phyloP scores from a whole-genome alignment of 257 asterid genomes.

The Buddleja alternifolia region DNA sequence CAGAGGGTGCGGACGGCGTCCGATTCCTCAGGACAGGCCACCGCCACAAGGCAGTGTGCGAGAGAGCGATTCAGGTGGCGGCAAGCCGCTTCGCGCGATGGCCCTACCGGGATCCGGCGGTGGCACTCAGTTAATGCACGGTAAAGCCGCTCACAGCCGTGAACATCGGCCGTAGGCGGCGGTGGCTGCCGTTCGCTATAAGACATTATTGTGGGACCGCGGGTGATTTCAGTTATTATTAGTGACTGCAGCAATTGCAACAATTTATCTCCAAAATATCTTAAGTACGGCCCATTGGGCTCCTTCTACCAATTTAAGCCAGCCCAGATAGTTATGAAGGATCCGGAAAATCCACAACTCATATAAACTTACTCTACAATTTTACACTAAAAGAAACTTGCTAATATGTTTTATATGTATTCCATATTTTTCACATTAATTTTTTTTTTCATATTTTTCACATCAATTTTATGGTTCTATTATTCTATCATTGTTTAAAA shows the following conservation, averaged over 20 bases:
- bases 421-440: too few relatives aligned
- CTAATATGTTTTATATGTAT: too few relatives aligned
- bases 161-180: constrained; percentile 29
- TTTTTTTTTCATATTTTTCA: too few relatives aligned
- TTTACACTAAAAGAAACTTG: too few relatives aligned
- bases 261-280: background rate
- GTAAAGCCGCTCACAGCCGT: constrained; percentile 64
- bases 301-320: background rate
- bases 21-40: constrained; percentile 67
- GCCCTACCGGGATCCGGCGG: constrained; percentile 69
- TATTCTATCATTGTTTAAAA: too few relatives aligned
- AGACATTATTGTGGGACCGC: constrained; percentile 34
- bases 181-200: constrained; percentile 27
- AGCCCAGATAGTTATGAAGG: constrained; percentile 16
- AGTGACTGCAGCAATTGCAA: background rate
- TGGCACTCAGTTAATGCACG: constrained; percentile 71
- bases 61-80: constrained; percentile 79
- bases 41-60: constrained; percentile 77
- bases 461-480: too few relatives aligned
- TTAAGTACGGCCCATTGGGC: constrained; percentile 26
- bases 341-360: background rate
- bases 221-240: background rate
- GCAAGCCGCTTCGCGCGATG: constrained; percentile 71
- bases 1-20: constrained; percentile 81
- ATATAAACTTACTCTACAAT: background rate